Percentiles rank a stretch among this genome's conserved stretches.
Evolutionary conservation across 23 red algal species (phyloP).

Genomic region (Gracilaria vermiculophylla): DNA sequence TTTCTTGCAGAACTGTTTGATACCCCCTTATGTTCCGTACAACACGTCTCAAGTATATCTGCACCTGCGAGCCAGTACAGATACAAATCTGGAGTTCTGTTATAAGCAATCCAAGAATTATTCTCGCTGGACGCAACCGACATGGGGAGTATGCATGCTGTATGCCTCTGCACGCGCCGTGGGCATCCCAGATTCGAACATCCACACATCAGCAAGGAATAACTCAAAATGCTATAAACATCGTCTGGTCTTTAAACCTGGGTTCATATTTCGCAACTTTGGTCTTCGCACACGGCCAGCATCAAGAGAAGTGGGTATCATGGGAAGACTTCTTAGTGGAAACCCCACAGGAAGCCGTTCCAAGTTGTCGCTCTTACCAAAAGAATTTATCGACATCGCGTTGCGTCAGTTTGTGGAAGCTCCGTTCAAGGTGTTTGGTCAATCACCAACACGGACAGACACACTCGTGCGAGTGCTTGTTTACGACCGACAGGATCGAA

Average conservation of each 20-base stretch:
- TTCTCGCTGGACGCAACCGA: conserved; percentile 6
- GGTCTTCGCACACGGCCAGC: too few species aligned
- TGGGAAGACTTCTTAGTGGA: not conserved
- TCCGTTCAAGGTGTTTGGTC: not conserved
- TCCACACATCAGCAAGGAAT: not conserved
- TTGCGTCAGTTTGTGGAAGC: not conserved
- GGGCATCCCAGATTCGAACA: not conserved
- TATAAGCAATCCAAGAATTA: not conserved
- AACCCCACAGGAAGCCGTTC: not conserved
- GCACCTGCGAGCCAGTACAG: not conserved
- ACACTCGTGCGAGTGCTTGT: not conserved
- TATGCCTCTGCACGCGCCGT: not conserved
- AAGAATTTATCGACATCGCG: not conserved
- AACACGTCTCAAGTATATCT: not conserved
- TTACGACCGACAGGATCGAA: conserved; percentile 8
- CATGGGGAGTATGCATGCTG: conserved; percentile 11
- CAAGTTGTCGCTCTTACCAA: not conserved
- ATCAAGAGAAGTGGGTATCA: not conserved
- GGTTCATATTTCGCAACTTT: not conserved
- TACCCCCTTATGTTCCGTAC: not conserved
- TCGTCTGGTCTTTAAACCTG: not conserved
- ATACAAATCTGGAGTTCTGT: not conserved
- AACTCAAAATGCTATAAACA: not conserved
- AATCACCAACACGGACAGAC: not conserved
- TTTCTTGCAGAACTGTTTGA: not conserved